phyloP scores from a whole-genome alignment of 495 filamentous ascomycete genomes.

The Penicillium mononematosum region DNA sequence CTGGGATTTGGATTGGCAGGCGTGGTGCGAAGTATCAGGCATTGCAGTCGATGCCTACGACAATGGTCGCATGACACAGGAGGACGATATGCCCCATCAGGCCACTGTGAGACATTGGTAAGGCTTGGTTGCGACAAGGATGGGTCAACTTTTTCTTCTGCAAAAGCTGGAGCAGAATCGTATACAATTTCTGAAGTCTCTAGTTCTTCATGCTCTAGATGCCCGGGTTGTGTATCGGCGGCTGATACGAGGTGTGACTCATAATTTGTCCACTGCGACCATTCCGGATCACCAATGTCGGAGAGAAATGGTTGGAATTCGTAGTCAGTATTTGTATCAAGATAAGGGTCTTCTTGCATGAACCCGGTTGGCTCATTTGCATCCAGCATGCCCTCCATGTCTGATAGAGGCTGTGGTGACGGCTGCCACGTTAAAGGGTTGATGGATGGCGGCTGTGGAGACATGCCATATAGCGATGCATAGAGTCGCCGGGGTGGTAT shows the following conservation, averaged over 20 bases:
- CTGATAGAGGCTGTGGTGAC: conserved; percentile 15
- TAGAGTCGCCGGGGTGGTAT: neutral
- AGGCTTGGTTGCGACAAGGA: conserved; percentile 9
- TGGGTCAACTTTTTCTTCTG: neutral
- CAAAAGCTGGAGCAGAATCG: neutral
- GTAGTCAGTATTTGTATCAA: conserved; percentile 13
- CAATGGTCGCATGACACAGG: conserved; percentile 44
- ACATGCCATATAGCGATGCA: conserved; percentile 14
- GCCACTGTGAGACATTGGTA: conserved; percentile 38
- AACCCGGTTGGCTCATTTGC: conserved; percentile 1
- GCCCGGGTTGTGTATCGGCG: neutral
- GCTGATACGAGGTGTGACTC: conserved; percentile 5
- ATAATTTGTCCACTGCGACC: conserved; percentile 14
- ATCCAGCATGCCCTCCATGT: conserved; percentile 12
- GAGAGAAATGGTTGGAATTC: conserved; percentile 23
- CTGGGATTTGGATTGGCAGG: conserved; percentile 53
- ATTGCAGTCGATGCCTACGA: conserved; percentile 42
- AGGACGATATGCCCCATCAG: conserved; percentile 45
- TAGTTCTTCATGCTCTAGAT: neutral
- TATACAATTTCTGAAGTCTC: neutral
- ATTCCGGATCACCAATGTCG: conserved; percentile 11
- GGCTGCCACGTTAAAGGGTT: conserved; percentile 11
- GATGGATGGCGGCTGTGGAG: conserved; percentile 3
- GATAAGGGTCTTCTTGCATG: neutral
- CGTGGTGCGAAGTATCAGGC: conserved; percentile 46